Evolutionary conservation across 2,329 filamentous ascomycete genomes (phyloP), one percentile per base, ranked within the genome.

Genomic region (Fusarium cyanostomum): DNA sequence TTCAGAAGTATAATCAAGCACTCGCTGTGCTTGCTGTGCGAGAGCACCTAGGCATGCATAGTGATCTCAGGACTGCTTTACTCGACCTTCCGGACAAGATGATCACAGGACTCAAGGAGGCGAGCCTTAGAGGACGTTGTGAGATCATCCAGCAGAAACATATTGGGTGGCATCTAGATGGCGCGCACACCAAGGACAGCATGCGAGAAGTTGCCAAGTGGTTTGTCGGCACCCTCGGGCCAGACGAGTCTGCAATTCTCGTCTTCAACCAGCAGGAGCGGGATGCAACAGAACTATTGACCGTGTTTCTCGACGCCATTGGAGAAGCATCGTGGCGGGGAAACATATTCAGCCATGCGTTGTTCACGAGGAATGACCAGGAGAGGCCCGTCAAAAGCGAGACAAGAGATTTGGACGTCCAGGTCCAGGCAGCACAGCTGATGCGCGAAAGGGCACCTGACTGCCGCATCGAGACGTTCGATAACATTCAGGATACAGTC

Each of bases 221-320:
- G 94, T 94, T 94, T 70, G 85, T 85, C 2, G 77, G 77, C 8
- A 78, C 82, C 43, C 71, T 83, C n/a, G 72, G 54, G 8, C 35
- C 62, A 1, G 56, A 61, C 0, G 72, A 73, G 8, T 49, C 64
- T 24, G 76, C 80, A 39, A 80, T 92, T 0, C 79, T 98, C 41
- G 84, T 98, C 43, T 98, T 98, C 82, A 97, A 97, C 76, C 94
- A 97, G 76, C 92, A 97, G 72, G 92, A 92, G 9, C 86, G 93
- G 28, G 89, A 97, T 71, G 91, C 91, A 6, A 78, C 80, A 5
- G 80, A 84, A 13, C 82, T 96, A 2, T 84, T 94, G 3, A 78
- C 77, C 28, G 83, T 82, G 0, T 79, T 97, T 2, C 81, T 92
- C 53, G 73, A 80, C 9, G 86, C 85, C 3, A 78, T 91, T 10